These are phyloP conservation scores for Xylaria sp. DNA, from an alignment of 2,329 filamentous ascomycete genomes.

Conservation along the genomic window DNA sequence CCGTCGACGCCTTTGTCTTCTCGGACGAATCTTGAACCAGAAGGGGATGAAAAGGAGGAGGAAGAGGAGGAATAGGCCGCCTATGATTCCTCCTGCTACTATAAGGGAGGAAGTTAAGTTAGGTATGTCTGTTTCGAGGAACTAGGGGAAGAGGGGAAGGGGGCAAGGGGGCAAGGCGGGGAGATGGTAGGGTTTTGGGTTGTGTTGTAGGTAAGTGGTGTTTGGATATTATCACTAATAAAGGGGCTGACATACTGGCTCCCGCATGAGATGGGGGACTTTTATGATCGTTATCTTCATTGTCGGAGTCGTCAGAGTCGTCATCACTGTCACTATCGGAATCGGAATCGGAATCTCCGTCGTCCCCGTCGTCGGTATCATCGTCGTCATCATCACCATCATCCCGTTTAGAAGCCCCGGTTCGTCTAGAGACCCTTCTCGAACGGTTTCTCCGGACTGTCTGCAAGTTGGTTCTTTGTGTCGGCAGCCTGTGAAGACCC, in stretches of 20 bases:
- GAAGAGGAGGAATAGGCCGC: slow-evolving; percentile 23
- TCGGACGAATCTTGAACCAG: slow-evolving; percentile 33
- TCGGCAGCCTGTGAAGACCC: background rate
- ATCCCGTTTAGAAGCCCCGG: slow-evolving; percentile 8
- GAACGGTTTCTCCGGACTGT: background rate
- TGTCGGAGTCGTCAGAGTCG: slow-evolving; percentile 28
- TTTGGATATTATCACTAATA: background rate
- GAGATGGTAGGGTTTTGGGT: background rate
- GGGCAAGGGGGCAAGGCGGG: no score
- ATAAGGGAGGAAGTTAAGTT: background rate
- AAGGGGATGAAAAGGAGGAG: slow-evolving; percentile 27
- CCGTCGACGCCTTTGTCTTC: slow-evolving; percentile 17
- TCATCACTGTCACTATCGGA: slow-evolving; percentile 12
- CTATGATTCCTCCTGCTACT: slow-evolving; percentile 34
- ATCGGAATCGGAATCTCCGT: slow-evolving; percentile 3
- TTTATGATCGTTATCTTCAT: slow-evolving; percentile 19
- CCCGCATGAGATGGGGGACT: slow-evolving; percentile 4
- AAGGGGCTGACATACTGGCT: slow-evolving; percentile 24
- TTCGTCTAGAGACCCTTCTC: slow-evolving; percentile 11
- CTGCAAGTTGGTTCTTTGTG: background rate
- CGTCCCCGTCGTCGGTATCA: slow-evolving; percentile 25
- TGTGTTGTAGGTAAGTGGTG: background rate
- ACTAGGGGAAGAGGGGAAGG: no score
- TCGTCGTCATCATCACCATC: slow-evolving; percentile 18
- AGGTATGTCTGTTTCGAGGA: slow-evolving; percentile 13